Evolutionary conservation across 257 asterid species (phyloP), one percentile per base, ranked within the genome.

Genomic region (Cruciata laevipes): DNA sequence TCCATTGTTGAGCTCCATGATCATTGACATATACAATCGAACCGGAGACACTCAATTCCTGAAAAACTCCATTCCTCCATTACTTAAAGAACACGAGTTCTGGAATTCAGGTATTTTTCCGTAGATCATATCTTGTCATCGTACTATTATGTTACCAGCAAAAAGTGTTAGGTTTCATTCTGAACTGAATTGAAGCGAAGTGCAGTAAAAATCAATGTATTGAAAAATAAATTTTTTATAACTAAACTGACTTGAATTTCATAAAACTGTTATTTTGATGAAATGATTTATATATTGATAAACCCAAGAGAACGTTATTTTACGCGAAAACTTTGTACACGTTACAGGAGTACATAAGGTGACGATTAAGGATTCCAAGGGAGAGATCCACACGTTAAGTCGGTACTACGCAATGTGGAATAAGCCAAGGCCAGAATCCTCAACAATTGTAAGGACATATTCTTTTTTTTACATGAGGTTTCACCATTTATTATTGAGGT

Each of bases 351-450:
- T 83, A 32, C 99, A 94, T 75, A 79, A 82, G 82, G 95, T 93
- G 81, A 66, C 78, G 4, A 75, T 94, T 80, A 74, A 77, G 80
- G 96, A 85, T 78, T 76, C 79, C 60, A 47, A 72, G 67, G 99
- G 99, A 68, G 70, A 60, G 30, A 75, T 24, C 42, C 92, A 94
- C 71, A 77, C 70, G 27, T 77, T 90, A 72, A 85, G 83, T 73
- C 81, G 97, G 63, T 94, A 88, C 69, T 88, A 90, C 71, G 99
- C 97, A 65, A 77, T 73, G 85, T 94, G 99, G 99, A 80, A 94
- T 66, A 72, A 81, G 64, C 93, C 97, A 38, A 83, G 99, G 78
- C 99, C 99, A 12, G 97, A 94, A 75, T 94, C 99, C 0, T 81
- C 91, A 33, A 83, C 89, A 65, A 76, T 71, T 44, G 99, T 88